Conservation (phyloP, 495 filamentous ascomycete genomes). For the Usnea hakonensis region DNA sequence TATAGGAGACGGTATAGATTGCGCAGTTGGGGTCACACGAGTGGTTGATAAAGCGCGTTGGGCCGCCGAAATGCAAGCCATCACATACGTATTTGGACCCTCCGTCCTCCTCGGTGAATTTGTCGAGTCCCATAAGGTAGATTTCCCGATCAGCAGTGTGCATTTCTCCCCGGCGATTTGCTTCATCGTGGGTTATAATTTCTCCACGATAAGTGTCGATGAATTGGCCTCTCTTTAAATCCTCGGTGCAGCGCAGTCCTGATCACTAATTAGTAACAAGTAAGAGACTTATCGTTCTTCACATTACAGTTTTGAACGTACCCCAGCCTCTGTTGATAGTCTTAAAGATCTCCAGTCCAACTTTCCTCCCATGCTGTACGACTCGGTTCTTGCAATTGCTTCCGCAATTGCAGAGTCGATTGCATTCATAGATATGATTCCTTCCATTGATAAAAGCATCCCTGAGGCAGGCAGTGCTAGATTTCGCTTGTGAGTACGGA, state of each 20-base stretch:
- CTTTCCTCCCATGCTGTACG: conserved; percentile 66
- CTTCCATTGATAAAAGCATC: conserved; percentile 13
- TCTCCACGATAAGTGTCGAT: conserved; percentile 87
- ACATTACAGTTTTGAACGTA: conserved; percentile 27
- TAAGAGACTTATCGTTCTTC: neutral
- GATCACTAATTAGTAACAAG: conserved; percentile 8
- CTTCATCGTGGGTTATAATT: conserved; percentile 65
- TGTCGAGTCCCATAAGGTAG: conserved; percentile 86
- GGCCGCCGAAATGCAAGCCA: conserved; percentile 49
- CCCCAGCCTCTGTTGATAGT: conserved; percentile 76
- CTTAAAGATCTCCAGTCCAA: conserved; percentile 76
- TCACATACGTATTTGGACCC: conserved; percentile 46
- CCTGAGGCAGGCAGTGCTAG: conserved; percentile 14
- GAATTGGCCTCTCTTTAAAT: conserved; percentile 71
- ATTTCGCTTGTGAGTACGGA: conserved; percentile 29
- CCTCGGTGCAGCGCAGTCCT: conserved; percentile 62
- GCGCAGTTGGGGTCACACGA: conserved; percentile 67
- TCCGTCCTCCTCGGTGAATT: conserved; percentile 47
- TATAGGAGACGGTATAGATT: conserved; percentile 74
- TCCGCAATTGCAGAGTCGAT: conserved; percentile 59
- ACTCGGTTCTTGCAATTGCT: conserved; percentile 67
- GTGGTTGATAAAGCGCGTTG: conserved; percentile 59
- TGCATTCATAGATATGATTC: conserved; percentile 72
- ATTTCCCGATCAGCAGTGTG: conserved; percentile 43
- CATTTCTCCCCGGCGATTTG: conserved; percentile 47